Evolutionary conservation across 208 protist species (phyloP), one percentile per base, ranked within the genome.

Genomic region (Balamuthia mandrillaris): DNA sequence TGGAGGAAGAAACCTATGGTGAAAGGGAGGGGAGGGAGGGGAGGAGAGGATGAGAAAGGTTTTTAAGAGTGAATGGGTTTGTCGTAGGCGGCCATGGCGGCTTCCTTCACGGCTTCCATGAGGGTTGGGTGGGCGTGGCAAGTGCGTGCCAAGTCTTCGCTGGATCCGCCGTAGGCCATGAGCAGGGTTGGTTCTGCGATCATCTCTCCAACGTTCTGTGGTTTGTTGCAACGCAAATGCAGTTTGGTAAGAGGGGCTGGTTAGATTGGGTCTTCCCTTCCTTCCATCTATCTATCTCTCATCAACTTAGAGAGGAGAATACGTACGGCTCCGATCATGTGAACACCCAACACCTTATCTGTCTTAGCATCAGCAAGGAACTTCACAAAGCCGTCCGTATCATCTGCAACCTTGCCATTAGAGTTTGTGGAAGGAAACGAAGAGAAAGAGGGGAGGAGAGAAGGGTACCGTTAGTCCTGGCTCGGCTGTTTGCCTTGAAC

Each of bases 91-190:
- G 95, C 96, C 94, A 99, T 96, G 86, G 95, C 97, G 31, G 98
- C 98, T 94, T 99, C 98, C 93, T 99, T 98, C 79, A 99, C 90
- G 31, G 98, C 98, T 94, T 99, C 98, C 27, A 91, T 95, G 86
- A 99, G 93, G 12, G 98, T 99, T 70, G 98, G 98, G 94, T 99
- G 98, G 41, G 98, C 97, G 91, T 99, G 98, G 94, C 97, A 99
- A 14, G 97, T 98, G 88, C 97, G 94, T 37, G 95, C 98, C 31
- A 99, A 91, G 87, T 99, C 97, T 92, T 99, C 97, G 45, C 93
- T 93, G 60, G 93, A 96, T 9, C 96, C 97, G 82, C 97, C 97
- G 94, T 99, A 99, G 92, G 99, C 98, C 92, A 99, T 97, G 47
- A 96, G 97, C 6, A 99, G 93, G n/a, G 94, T 93, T 31, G 93